Evolutionary conservation across 148 eudicot genomes (phyloP), one percentile per base, ranked within the genome.

Genomic region (Arbutus unedo): DNA sequence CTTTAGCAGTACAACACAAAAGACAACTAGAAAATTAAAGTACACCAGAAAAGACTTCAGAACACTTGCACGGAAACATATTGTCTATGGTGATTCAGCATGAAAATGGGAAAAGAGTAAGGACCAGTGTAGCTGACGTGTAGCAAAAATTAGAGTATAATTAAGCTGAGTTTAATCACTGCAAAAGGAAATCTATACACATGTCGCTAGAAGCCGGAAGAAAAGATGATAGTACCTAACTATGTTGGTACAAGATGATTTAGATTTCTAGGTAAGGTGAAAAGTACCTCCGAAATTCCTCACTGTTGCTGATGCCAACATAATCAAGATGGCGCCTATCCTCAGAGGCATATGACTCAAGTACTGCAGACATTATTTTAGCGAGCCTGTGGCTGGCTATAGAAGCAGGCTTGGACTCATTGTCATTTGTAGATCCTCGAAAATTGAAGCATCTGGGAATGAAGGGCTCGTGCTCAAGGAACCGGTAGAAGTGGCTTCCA

Each of bases 261-360:
- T 31, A 31, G 1, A 31, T 1, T 31, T 31, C 38, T 31, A 31
- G 38, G 38, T 31, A 44, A 68, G 79, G 16, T 31, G 25, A 25
- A 77, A 64, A 38, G 38, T 87, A 94, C 99, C 99, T 94, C 38
- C 99, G 83, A 25, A 96, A 96, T 88, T 94, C 99, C 87, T 96
- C 99, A 59, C 98, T 94, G 77, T 91, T 94, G 88, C 98, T 94
- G 84, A 96, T 94, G 75, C 94, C 91, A 23, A 86, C 57, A 76
- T 93, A 96, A 88, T 96, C 91, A 57, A 96, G 86, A 83, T 87
- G 90, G 13, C 50, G 76, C 67, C 92, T 79, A 67, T 94, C 97
- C 77, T 96, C 94, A 41, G 98, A 94, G 68, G 98, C 95, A 84
- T 90, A 96, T 44, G 98, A 91, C 87, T 96, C 99, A 43, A 96